A percentile compares a stretch with the other conserved stretches of the same genome.
These are phyloP conservation scores for Coemansia guatemalensis DNA, from an alignment of 192 early-diverging fungal genomes.

Conservation along the genomic window DNA sequence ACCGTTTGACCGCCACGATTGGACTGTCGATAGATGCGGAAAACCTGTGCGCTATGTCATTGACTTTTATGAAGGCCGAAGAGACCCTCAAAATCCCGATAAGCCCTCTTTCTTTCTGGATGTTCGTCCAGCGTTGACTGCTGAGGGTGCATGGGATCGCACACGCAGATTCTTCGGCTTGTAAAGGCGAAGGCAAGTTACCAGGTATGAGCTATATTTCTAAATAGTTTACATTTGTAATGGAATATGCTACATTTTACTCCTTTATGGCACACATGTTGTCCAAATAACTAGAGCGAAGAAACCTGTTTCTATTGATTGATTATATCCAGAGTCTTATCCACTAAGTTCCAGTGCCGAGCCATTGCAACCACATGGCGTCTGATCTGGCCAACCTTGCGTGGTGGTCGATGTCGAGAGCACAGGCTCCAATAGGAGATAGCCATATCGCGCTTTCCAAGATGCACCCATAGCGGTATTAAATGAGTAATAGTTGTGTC, in stretches of 20 bases:
- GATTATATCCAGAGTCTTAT: background rate
- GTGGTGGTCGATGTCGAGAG: background rate
- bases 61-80: slow-evolving; percentile 82
- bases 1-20: slow-evolving; percentile 95
- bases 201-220: no score
- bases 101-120: slow-evolving; percentile 78
- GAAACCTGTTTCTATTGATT: background rate
- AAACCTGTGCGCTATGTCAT: slow-evolving; percentile 84
- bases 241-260: no score
- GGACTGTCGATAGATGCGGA: slow-evolving; percentile 91
- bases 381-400: slow-evolving; percentile 10
- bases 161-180: slow-evolving; percentile 16
- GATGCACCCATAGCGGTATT: slow-evolving; percentile 21
- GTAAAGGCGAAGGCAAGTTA: background rate
- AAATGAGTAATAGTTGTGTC: slow-evolving; percentile 19
- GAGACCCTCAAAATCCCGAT: slow-evolving; percentile 48
- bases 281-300: no score
- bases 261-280: no score
- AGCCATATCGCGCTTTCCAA: slow-evolving; percentile 2
- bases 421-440: slow-evolving; percentile 5
- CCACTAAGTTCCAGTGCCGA: slow-evolving; percentile 13
- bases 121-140: slow-evolving; percentile 78
- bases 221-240: background rate
- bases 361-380: slow-evolving; percentile 15
- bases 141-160: slow-evolving; percentile 38